Conservation (phyloP, 768 basidiomycete genomes). For the Inosperma sp. region DNA sequence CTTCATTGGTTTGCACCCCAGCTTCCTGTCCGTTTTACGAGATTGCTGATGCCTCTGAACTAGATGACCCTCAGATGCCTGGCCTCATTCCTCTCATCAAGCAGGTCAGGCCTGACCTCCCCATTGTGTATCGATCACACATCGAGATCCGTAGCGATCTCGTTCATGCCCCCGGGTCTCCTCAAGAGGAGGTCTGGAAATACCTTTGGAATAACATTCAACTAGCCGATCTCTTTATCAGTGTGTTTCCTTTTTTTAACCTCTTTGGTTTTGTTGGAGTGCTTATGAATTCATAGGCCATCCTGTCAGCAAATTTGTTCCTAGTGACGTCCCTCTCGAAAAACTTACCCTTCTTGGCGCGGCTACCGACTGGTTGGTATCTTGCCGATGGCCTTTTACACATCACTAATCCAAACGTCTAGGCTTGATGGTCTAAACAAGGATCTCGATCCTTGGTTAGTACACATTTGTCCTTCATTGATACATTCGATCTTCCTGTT, state of each 20-base stretch:
- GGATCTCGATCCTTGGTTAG: constrained; percentile 60
- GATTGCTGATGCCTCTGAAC: not conserved
- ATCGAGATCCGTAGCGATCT: constrained; percentile 92
- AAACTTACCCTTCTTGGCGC: constrained; percentile 74
- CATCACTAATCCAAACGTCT: not conserved
- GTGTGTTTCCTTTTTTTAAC: constrained; percentile 44
- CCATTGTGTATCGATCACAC: constrained; percentile 91
- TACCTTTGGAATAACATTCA: constrained; percentile 93
- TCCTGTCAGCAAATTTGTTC: constrained; percentile 92
- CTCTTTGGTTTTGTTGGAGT: not conserved
- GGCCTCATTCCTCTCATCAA: constrained; percentile 91
- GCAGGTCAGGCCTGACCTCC: constrained; percentile 75
- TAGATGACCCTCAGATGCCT: constrained; percentile 89
- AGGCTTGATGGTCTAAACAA: constrained; percentile 96
- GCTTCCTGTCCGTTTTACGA: not conserved
- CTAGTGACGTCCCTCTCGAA: constrained; percentile 70
- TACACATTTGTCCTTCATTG: not conserved
- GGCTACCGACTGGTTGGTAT: constrained; percentile 74
- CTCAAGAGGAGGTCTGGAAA: constrained; percentile 90
- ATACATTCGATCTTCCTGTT: not conserved
- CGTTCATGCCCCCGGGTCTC: constrained; percentile 73
- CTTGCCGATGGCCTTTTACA: not conserved
- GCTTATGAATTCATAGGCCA: constrained; percentile 44
- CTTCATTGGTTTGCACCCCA: constrained; percentile 63
- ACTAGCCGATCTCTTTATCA: constrained; percentile 86